Base-by-base conservation (phyloP, 2,329 filamentous ascomycete species). In the Claviceps arundinis region DNA sequence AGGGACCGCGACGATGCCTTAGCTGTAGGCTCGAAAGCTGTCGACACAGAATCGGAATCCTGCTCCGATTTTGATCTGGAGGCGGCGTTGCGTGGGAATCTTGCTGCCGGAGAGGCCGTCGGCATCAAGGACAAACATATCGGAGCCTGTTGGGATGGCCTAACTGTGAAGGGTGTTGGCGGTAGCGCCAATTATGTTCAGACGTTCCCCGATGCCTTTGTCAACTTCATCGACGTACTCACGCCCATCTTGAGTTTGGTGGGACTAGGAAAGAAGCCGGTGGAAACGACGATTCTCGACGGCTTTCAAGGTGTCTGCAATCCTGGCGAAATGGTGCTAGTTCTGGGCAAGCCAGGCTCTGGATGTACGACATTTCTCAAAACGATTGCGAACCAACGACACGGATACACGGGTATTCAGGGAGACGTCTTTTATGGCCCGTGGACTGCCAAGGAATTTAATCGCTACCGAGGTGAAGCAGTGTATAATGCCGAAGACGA, bases 321-420 rank as follows among this genome's bases (percentile, higher is more conserved):
- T 56, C 86, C 88, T 0, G 90, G 89, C 1, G 89, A 95, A 72
- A 95, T 95, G 89, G 78, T 91, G 0, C 73, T 94, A 2, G 88
- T 94, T 0, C 73, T 94, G 6, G 88, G 88, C 22, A 78, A 82
- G 56, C 88, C 88, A 0, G 87, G 87, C 0, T 82, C 78, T 0
- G 83, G 83, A 26, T 87, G 83, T 62, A 84, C 82, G 1, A 84
- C 82, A 0, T 85, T 86, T 57, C 73, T 86, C 51, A 84, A 83
- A 65, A 73, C 78, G 1, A 83, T 86, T 53, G 75, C 81, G 16
- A 86, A 86, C 61, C 81, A 85, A 62, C 75, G 77, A 4, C 70
- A 70, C 54, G 77, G 77, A 13, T 82, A 78, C 61, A 78, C 76
- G 0, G 60, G 65, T 26, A 70, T 81, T 13, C 62, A 67, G 1